A percentile compares a stretch with the other conserved stretches of the same genome.
Evolutionary conservation across 2,329 filamentous ascomycete genomes (phyloP).

Genomic region (Cladosporium colombiae): DNA sequence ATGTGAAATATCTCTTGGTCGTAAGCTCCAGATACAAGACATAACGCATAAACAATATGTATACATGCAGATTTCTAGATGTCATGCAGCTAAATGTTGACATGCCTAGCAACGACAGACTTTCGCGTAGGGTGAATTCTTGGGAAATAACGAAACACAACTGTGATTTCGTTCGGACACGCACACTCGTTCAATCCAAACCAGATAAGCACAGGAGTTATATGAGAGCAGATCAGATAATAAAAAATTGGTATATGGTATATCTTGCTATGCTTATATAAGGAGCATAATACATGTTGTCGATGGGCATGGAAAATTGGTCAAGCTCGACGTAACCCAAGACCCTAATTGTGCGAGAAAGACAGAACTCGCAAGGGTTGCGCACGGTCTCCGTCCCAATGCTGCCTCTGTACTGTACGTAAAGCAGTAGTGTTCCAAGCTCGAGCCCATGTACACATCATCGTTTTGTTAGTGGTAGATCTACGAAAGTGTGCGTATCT

Average conservation of each 20-base stretch:
- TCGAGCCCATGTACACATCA: background rate
- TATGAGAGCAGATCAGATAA: background rate
- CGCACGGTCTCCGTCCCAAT: background rate
- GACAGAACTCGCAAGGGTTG: background rate
- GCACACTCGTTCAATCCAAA: background rate
- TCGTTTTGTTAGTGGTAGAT: background rate
- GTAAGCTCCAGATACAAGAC: background rate
- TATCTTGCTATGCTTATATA: background rate
- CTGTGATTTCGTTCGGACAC: background rate
- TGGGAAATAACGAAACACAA: background rate
- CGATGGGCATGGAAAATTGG: background rate
- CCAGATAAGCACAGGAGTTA: background rate
- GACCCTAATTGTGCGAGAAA: background rate
- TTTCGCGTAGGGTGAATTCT: background rate
- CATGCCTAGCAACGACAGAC: background rate
- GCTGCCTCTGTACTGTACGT: background rate
- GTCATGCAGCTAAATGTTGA: background rate
- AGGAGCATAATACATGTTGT: background rate
- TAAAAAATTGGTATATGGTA: background rate
- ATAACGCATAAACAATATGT: background rate
- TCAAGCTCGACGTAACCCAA: background rate
- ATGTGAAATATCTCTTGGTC: background rate
- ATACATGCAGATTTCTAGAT: background rate
- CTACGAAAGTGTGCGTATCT: background rate
- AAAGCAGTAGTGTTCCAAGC: background rate